Base-by-base conservation (phyloP, 495 filamentous ascomycete species). In the Penicillium tannophilum region DNA sequence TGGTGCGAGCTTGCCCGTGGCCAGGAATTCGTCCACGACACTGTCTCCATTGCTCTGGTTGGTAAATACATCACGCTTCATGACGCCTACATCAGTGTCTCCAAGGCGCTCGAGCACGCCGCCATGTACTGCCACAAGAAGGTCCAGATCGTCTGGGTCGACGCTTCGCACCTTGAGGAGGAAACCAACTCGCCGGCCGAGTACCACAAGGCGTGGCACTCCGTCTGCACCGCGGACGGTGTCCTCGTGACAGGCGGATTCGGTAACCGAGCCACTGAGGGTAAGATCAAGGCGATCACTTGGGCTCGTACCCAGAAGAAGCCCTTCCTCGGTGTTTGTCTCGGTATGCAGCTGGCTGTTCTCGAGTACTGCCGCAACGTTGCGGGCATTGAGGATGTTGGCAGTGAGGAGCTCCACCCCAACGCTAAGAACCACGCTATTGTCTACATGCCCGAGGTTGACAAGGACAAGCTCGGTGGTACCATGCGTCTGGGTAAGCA, bases 281-380 rank as follows among this genome's bases (percentile, higher is more conserved):
- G 94, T 50, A 98, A 97, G 93, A 88, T 97, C 60, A 75, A 82
- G 53, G 90, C 88, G 2, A 86, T 88, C 31, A 85, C 86, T 45
- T 96, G 89, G 88, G 92, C 93, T 9, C 88, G 94, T 36, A 86
- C 88, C 47, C 87, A 91, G 59, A 87, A 88, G 42, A 82, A 80
- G 4, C 93, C 93, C 23, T 97, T 88, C 76, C 82, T 98, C 8
- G 93, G 94, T 53, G 89, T 98, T 55, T 98, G 94, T 72, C 84
- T 98, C 16, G 94, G 94, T 39, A 90, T 98, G 86, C 94, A 98
- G 71, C 78, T 97, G 39, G 93, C 94, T 17, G 92, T 97, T 16
- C 89, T 97, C 60, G 93, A 98, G 67, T 90, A 83, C 59, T 90
- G 90, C n/a, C 83, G 89, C 36, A 84, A 92, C 58, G 75, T 91